phyloP scores from a whole-genome alignment of 139 green algal genomes.

The Marvania coccoides region DNA sequence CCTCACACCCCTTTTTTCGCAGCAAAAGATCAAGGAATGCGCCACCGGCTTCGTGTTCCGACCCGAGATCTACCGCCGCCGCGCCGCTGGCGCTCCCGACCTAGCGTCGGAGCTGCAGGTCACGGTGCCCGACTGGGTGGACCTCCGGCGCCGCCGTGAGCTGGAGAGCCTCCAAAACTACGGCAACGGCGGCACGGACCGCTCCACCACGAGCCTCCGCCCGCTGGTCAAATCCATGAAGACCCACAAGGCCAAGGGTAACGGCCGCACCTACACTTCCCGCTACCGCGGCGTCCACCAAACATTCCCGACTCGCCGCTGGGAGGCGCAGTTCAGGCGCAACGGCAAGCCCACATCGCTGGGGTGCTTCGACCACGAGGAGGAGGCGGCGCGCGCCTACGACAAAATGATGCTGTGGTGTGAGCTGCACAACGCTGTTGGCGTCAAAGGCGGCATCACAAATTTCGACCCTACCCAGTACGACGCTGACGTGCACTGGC shows the following conservation, averaged over 20 bases:
- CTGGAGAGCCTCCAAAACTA: slow-evolving; percentile 2
- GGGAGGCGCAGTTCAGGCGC: slow-evolving; percentile 84
- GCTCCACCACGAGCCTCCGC: slow-evolving; percentile 1
- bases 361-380: slow-evolving; percentile 80
- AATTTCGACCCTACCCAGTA: slow-evolving; percentile 84
- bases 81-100: slow-evolving; percentile 1
- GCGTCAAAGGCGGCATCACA: slow-evolving; percentile 74
- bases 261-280: slow-evolving; percentile 64
- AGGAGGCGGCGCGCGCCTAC: slow-evolving; percentile 79
- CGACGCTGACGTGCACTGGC: slow-evolving; percentile 59
- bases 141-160: slow-evolving; percentile 6
- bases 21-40: slow-evolving; percentile 4
- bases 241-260: slow-evolving; percentile 15
- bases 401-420: slow-evolving; percentile 95
- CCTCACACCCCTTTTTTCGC: neutral
- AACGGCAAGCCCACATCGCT: slow-evolving; percentile 78
- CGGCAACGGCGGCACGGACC: neutral
- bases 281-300: slow-evolving; percentile 83
- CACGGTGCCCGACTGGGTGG: slow-evolving; percentile 11
- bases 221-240: neutral
- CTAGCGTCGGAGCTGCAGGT: neutral
- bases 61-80: slow-evolving; percentile 21
- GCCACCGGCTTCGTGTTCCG: neutral
- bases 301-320: slow-evolving; percentile 82
- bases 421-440: slow-evolving; percentile 66